Percentiles rank a stretch among this genome's conserved stretches.
Evolutionary conservation across 306 rosid species (phyloP).

Genomic region (Senna tora): DNA sequence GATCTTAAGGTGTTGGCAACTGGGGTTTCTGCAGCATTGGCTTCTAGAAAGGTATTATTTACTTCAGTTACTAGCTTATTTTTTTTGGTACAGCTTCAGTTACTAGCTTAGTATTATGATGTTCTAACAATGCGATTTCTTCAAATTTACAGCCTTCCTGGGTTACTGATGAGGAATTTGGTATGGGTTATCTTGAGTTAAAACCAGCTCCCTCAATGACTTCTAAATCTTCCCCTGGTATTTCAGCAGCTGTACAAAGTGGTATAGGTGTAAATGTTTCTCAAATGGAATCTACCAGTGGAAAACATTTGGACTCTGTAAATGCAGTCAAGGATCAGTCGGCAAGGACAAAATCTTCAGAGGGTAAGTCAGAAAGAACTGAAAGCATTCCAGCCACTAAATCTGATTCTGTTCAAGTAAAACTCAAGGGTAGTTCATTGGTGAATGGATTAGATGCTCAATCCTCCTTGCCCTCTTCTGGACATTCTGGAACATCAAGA

Average conservation of each 20-base stretch:
- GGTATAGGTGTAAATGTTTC: slow-evolving; percentile 53
- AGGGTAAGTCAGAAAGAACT: slow-evolving; percentile 66
- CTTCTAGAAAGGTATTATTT: slow-evolving; percentile 84
- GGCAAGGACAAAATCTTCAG: slow-evolving; percentile 55
- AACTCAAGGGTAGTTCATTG: slow-evolving; percentile 60
- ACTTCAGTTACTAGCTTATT: slow-evolving; percentile 22
- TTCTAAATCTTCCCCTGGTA: slow-evolving; percentile 65
- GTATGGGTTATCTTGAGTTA: slow-evolving; percentile 85
- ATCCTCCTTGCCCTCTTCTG: slow-evolving; percentile 53
- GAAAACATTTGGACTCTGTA: slow-evolving; percentile 62
- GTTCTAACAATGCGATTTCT: slow-evolving; percentile 6
- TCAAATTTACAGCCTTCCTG: slow-evolving; percentile 77
- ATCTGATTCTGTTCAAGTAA: slow-evolving; percentile 73
- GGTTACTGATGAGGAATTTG: slow-evolving; percentile 96
- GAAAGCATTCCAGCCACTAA: slow-evolving; percentile 55
- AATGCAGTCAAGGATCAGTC: slow-evolving; percentile 66
- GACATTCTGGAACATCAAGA: slow-evolving; percentile 69
- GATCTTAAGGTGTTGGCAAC: slow-evolving; percentile 99
- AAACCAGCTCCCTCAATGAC: slow-evolving; percentile 70
- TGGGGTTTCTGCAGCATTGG: slow-evolving; percentile 94
- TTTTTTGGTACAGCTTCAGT: too few species aligned
- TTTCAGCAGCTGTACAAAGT: slow-evolving; percentile 55
- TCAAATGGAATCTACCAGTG: slow-evolving; percentile 67
- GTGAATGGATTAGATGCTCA: slow-evolving; percentile 76
- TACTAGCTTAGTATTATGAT: slow-evolving; percentile 19